Percentiles rank a stretch among this genome's conserved stretches.
These are phyloP conservation scores for Yarrowia phangngaensis DNA, from an alignment of 805 yeast genomes.

Conservation along the genomic window DNA sequence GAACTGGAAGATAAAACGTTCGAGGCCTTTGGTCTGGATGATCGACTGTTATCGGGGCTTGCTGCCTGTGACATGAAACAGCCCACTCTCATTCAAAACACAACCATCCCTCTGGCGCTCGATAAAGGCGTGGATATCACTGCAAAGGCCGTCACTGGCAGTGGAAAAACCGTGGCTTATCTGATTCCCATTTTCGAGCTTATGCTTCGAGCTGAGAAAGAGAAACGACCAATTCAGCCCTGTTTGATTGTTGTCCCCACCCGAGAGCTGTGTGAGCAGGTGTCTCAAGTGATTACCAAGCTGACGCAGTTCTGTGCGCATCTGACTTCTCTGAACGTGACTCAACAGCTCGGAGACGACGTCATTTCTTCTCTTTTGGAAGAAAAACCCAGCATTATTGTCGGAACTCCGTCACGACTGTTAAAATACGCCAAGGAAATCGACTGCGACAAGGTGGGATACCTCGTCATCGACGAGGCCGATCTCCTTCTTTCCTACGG, in stretches of 20 bases:
- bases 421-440: conserved; percentile 49
- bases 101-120: conserved; percentile 87
- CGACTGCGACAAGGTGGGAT: conserved; percentile 55
- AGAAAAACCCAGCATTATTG: conserved; percentile 73
- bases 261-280: conserved; percentile 86
- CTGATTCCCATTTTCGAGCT: conserved; percentile 80
- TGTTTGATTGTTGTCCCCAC: conserved; percentile 85
- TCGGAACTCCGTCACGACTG: conserved; percentile 84
- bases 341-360: conserved; percentile 61
- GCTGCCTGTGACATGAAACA: conserved; percentile 71
- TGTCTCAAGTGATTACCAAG: conserved; percentile 62
- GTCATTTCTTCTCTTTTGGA: conserved; percentile 67
- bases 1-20: conserved; percentile 41
- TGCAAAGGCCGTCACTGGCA: conserved; percentile 92
- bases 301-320: conserved; percentile 68
- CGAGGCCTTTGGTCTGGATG: conserved; percentile 74
- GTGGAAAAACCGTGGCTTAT: conserved; percentile 93
- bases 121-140: conserved; percentile 87
- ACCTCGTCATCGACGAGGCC: conserved; percentile 89
- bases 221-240: conserved; percentile 28
- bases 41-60: conserved; percentile 79
- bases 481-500: conserved; percentile 89
- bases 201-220: conserved; percentile 46
- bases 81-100: conserved; percentile 88
- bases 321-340: conserved; percentile 59